phyloP scores from a whole-genome alignment of 2,329 filamentous ascomycete genomes.

The Didymella exigua region DNA sequence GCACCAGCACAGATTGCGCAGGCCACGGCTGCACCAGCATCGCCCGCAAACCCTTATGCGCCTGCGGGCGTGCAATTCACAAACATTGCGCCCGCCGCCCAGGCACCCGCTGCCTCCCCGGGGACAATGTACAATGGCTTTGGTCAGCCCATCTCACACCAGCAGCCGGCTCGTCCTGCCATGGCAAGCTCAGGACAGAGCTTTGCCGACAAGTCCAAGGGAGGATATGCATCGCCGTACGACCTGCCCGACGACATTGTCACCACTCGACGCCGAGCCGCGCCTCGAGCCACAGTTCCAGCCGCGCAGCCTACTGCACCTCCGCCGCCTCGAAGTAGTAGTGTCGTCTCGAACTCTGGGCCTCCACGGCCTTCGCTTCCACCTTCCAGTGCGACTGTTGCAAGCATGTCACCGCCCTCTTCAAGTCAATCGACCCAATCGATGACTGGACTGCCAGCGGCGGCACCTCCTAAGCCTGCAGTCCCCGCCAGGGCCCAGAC shows the following conservation, averaged over 20 bases:
- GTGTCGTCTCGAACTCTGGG: constrained; percentile 51
- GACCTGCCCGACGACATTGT: constrained; percentile 91
- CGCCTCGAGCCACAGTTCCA: constrained; percentile 37
- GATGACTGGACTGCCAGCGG: constrained; percentile 37
- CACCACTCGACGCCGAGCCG: constrained; percentile 66
- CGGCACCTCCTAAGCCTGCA: constrained; percentile 32
- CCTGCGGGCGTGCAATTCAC: constrained; percentile 58
- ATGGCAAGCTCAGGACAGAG: constrained; percentile 68
- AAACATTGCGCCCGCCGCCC: constrained; percentile 49
- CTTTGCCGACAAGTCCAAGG: constrained; percentile 88
- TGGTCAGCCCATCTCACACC: constrained; percentile 36
- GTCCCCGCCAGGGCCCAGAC: constrained; percentile 36
- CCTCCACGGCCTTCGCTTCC: constrained; percentile 31
- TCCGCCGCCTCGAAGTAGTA: constrained; percentile 67
- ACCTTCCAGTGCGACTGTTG: constrained; percentile 40
- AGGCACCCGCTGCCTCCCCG: constrained; percentile 22
- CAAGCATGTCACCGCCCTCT: constrained; percentile 49
- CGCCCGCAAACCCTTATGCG: constrained; percentile 54
- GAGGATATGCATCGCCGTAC: constrained; percentile 91
- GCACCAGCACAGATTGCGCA: constrained; percentile 41
- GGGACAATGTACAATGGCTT: constrained; percentile 38
- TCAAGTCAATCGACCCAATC: constrained; percentile 47
- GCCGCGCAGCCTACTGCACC: constrained; percentile 52
- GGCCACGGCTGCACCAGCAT: constrained; percentile 21
- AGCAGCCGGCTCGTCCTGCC: constrained; percentile 53